Base-by-base conservation (phyloP, 441 rosid genomes). In the Arabidopsis lyrata region DNA sequence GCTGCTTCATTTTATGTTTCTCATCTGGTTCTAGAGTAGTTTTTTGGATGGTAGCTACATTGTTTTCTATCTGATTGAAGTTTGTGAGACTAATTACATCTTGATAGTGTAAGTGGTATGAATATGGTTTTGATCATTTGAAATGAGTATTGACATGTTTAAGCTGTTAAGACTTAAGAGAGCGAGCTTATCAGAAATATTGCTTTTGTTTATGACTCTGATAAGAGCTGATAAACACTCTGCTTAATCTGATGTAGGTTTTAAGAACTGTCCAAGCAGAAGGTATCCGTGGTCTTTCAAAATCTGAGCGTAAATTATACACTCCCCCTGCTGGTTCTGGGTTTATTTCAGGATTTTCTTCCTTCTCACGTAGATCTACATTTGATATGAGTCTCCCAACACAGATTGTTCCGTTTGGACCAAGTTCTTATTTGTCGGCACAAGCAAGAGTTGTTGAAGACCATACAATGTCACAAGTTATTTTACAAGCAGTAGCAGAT, bases 281-380 rank as follows among this genome's bases (percentile, higher is more conserved):
- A 74, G 97, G 99, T 44, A 86, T 92, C 44, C 90, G 75, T 31
- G 97, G 97, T 60, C 97, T 92, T 38, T 90, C 97, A 20, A 84
- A 87, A 82, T 88, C 85, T 16, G 96, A 95, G 20, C 88, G 92
- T 57, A 92, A 87, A 83, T 66, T 76, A 35, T 92, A 88, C 81
- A 84, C 88, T 72, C 97, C 97, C 50, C 96, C 97, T 63, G 97
- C 91, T 80, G 97, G 97, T 76, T 90, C 97, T 5, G 97, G 99
- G 18, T 92, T 90, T 79, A 85, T 89, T 77, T 89, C 97, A 57
- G 99, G 99, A 66, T 88, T 89, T 80, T 78, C 87, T 74, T 86
- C 92, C 52, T 84, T 87, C 45, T 92, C 94, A 8, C 93, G 84
- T 61, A 82, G 90, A 79, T 82, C 88, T 22, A 76, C 83, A n/a